Evolutionary conservation across 1,139 yeast species (phyloP).

Genomic region (Spathaspora sp.): DNA sequence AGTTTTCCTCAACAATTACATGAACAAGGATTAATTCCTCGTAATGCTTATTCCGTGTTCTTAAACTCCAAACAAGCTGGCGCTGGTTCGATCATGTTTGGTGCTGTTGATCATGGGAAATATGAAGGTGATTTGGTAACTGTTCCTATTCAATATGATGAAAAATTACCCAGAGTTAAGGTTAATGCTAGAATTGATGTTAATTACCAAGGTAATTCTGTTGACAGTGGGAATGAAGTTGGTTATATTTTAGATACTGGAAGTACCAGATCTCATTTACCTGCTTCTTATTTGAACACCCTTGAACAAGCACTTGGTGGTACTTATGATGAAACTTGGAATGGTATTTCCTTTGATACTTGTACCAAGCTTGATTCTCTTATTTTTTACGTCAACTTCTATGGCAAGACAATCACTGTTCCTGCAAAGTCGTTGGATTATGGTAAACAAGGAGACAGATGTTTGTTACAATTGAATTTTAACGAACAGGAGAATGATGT

Average conservation of each 20-base stretch:
- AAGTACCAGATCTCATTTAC: conserved; percentile 11
- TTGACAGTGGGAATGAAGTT: not conserved
- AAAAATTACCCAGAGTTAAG: conserved; percentile 7
- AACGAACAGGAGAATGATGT: not conserved
- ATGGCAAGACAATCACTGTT: conserved; percentile 1
- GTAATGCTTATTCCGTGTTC: conserved; percentile 36
- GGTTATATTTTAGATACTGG: conserved; percentile 17
- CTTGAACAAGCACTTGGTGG: conserved; percentile 1
- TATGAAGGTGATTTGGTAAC: conserved; percentile 20
- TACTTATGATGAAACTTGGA: not conserved
- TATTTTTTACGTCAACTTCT: not conserved
- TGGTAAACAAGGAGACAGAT: not conserved
- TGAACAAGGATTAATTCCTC: conserved; percentile 46
- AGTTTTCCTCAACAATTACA: conserved; percentile 14
- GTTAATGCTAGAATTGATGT: conserved; percentile 4
- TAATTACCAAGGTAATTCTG: not conserved
- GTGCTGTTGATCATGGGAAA: conserved; percentile 30
- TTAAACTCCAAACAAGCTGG: conserved; percentile 21
- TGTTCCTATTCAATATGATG: conserved; percentile 6
- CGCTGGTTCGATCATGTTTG: conserved; percentile 27
- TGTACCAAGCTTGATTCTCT: not conserved
- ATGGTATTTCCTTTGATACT: not conserved
- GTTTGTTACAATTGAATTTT: conserved; percentile 1
- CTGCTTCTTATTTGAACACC: not conserved
- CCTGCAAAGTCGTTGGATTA: not conserved